A percentile compares a stretch with the other conserved stretches of the same genome.
These are phyloP conservation scores for Talaromyces atroroseus DNA, from an alignment of 2,329 filamentous ascomycete species.

Conservation along the genomic window DNA sequence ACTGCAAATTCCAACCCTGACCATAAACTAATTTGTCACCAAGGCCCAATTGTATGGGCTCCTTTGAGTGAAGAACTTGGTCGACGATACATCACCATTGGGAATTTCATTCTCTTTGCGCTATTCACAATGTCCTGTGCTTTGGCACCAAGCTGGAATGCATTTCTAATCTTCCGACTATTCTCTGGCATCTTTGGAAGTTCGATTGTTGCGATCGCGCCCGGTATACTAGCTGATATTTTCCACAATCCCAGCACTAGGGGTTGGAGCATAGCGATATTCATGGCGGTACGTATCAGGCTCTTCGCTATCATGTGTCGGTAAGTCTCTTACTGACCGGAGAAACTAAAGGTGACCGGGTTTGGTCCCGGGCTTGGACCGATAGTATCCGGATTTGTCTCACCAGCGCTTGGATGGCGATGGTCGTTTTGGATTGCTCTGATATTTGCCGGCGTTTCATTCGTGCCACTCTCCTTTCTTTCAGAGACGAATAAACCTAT, in stretches of 20 bases:
- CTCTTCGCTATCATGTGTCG: neutral
- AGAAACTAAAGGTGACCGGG: slow-evolving; percentile 4
- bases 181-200: slow-evolving; percentile 28
- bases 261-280: slow-evolving; percentile 19
- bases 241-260: slow-evolving; percentile 24
- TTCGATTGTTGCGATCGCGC: slow-evolving; percentile 30
- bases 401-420: slow-evolving; percentile 27
- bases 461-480: slow-evolving; percentile 40
- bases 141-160: slow-evolving; percentile 30
- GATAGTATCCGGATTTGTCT: slow-evolving; percentile 33
- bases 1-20: neutral
- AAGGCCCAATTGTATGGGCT: slow-evolving; percentile 29
- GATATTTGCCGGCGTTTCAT: slow-evolving; percentile 58
- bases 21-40: neutral
- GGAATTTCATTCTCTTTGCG: slow-evolving; percentile 38
- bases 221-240: slow-evolving; percentile 37
- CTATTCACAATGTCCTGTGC: slow-evolving; percentile 32
- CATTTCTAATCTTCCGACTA: slow-evolving; percentile 33
- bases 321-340: neutral
- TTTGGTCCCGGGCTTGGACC: slow-evolving; percentile 31
- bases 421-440: slow-evolving; percentile 52
- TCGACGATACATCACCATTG: slow-evolving; percentile 35
- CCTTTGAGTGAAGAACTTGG: slow-evolving; percentile 31
- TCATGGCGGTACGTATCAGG: slow-evolving; percentile 21
- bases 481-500: neutral